A percentile compares a stretch with the other conserved stretches of the same genome.
phyloP scores from a whole-genome alignment of 2,329 filamentous ascomycete genomes.

The Didymella segeticola region DNA sequence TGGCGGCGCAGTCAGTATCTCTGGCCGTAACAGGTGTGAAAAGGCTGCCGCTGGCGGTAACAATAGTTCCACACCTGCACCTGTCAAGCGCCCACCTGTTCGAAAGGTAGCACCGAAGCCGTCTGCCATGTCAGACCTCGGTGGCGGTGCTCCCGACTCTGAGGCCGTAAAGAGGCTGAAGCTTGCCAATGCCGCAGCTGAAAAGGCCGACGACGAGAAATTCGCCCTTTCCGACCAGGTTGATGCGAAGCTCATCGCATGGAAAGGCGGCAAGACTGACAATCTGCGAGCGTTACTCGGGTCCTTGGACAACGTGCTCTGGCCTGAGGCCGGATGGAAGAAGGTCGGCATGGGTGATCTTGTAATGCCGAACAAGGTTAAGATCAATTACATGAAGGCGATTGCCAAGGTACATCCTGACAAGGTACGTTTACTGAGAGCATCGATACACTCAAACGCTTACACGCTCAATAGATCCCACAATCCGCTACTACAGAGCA shows the following conservation, averaged over 20 bases:
- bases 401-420: constrained; percentile 98
- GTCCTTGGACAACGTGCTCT: constrained; percentile 86
- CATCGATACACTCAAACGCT: neutral
- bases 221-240: constrained; percentile 87
- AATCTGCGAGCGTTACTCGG: constrained; percentile 88
- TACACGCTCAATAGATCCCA: constrained; percentile 56
- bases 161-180: constrained; percentile 84
- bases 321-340: constrained; percentile 94
- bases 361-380: constrained; percentile 92
- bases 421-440: constrained; percentile 69
- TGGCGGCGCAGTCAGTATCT: constrained; percentile 82
- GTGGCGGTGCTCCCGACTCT: constrained; percentile 58
- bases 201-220: constrained; percentile 88
- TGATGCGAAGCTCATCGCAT: constrained; percentile 76
- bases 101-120: constrained; percentile 40
- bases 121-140: constrained; percentile 53
- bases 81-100: constrained; percentile 36
- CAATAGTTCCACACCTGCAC: constrained; percentile 22
- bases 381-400: constrained; percentile 98
- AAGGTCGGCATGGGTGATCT: constrained; percentile 94
- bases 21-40: constrained; percentile 88
- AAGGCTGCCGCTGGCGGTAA: constrained; percentile 67
- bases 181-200: constrained; percentile 83
- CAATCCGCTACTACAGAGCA: constrained; percentile 71
- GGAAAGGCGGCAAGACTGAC: constrained; percentile 91